Evolutionary conservation across 257 asterid genomes (phyloP), one percentile per base, ranked within the genome.

Genomic region (Forsythia suspensa): DNA sequence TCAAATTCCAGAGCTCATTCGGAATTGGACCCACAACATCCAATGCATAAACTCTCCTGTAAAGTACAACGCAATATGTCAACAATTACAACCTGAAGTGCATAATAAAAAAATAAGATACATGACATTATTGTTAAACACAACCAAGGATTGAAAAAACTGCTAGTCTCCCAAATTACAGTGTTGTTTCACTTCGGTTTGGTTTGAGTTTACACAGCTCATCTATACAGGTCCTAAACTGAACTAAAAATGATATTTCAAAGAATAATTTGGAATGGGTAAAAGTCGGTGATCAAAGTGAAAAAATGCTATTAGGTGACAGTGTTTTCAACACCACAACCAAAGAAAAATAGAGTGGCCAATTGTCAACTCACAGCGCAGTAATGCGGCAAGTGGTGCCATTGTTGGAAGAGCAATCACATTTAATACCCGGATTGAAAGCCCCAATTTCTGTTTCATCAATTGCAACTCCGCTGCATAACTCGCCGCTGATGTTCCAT

Each of bases 401-500:
- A 42, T 16, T 68, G 75, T 82, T 80, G 86, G 79, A 83, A 61
- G 89, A 73, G 88, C 97, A 92, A 21, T 87, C 91, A 75, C 96
- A 92, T 81, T 87, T 88, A 83, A 92, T 86, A 8, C 89, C 96
- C 3, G 93, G 94, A 43, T 85, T 91, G 24, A 67, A 8, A 36
- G 46, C 15, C 3, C 0, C 4, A 21, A 83, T 21, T 4, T 13
- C 2, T 4, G 88, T 75, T 24, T 41, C 0, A 76, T 86, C 94
- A 38, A 77, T 72, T 40, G 97, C 96, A 9, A 76, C 37, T 24
- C 97, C 97, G 37, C 84, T 85, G 81, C 97, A 92, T 48, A 89
- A 75, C 29, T 88, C 92, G 10, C 96, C 96, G 67, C 88, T 89
- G 0, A 80, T 87, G 80, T 92, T 92, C 97, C 97, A 92, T 38